Evolutionary conservation across 2,329 filamentous ascomycete genomes (phyloP), one percentile per base, ranked within the genome.

Genomic region (Zymoseptoria crescenta): DNA sequence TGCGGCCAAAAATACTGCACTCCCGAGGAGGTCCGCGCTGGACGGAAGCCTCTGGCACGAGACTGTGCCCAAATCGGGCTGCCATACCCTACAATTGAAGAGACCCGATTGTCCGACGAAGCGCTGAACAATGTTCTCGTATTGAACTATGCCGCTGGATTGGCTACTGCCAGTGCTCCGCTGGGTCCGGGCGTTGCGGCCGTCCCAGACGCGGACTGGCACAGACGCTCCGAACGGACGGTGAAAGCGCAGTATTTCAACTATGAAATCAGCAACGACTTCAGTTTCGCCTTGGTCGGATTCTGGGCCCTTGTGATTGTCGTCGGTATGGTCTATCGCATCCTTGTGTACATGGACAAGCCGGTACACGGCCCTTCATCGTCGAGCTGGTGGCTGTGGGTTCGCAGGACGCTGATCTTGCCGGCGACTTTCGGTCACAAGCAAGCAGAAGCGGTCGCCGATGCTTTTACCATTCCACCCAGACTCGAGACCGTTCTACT

Each of bases 401-500:
- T 74, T 3, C 65, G 73, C 24, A 72, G 69, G 1, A 66, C 77
- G 63, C 52, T 81, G 8, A 71, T 77, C 8, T 67, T 77, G 8
- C 76, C 80, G 3, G 73, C 76, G 1, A 72, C 77, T 0, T 74
- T 80, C 45, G 73, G 74, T 24, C 69, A 73, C 13, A 73, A 75
- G 52, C 74, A 74, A 49, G 75, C 76, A 24, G 74, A 75, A 29
- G 69, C 72, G 0, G 62, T 77, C 1, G 72, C 75, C 6, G 77
- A 74, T 63, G 77, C 74, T 61, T 55, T 49, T 24, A 79, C 76
- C 1, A 75, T 81, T 41, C 78, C 80, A 2, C 77, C 76, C 1
- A 75, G 80, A 9, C 70, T 78, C 0, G 79, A 81, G 57, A 74
- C 74, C 4, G 61, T 81, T 1, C 70, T 78, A 1, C 73, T 82